Base-by-base conservation (phyloP, 164 flowering plant species). In the Malania oleifera region DNA sequence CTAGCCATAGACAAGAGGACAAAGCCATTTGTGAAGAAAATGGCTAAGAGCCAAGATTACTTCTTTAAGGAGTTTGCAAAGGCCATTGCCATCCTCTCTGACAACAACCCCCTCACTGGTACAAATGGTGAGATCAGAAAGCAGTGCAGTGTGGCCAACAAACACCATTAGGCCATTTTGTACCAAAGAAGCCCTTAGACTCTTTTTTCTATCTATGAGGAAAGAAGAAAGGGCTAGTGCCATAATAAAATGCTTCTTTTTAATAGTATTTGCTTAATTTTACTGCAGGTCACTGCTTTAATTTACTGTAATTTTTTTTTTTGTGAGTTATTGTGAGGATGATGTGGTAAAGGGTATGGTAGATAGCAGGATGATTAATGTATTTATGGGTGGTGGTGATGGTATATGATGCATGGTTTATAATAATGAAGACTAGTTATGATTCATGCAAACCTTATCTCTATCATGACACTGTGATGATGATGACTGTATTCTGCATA, bases 41-140 rank as follows among this genome's bases (percentile, higher is more conserved):
- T 92, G 96, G 98, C 96, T 40, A 89, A 89, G 74, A 83, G 77
- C 72, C 83, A 85, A 48, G 90, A 78, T 56, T 89, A 92, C 73
- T 92, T 86, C 82, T 82, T 83, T 69, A 74, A 79, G 77, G 82
- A 92, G 66, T 92, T 87, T 47, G 39, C 84, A 12, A 81, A 85
- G 59, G 96, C 91, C 64, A 79, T 92, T 49, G 60, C 91, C 59
- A 77, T 79, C 24, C 85, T 92, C 10, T 76, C 98, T 52, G 98
- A 89, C 82, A 92, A 92, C 75, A 89, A 92, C 67, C 98, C 98
- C 38, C 91, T 89, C 24, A 92, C 96, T 49, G 96, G 98, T 20
- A 59, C 74, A 1, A 73, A 92, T 69, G 98, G 98, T 63, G 98
- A 92, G 84, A 82, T 92, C 73, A 81, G 98, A 52, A 77, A 73